A percentile compares a stretch with the other conserved stretches of the same genome.
Evolutionary conservation across 2,329 filamentous ascomycete genomes (phyloP).

Genomic region (Cytospora chrysosperma): DNA sequence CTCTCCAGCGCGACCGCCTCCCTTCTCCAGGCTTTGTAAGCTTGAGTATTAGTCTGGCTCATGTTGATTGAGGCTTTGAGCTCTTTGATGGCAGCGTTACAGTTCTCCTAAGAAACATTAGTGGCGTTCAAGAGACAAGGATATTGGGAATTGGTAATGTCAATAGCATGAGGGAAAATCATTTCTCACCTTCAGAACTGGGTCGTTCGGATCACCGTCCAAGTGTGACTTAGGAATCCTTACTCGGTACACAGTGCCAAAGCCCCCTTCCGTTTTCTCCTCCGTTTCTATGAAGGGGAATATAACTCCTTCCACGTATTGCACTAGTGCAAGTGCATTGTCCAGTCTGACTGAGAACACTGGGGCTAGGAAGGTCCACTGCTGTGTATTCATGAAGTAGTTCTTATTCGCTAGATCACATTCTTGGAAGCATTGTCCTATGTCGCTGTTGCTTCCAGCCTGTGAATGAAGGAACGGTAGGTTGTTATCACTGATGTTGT

Average conservation of each 20-base stretch:
- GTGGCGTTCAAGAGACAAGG: not conserved
- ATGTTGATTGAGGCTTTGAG: not conserved
- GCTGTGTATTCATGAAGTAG: not conserved
- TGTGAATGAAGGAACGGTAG: not conserved
- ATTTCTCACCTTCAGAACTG: not conserved
- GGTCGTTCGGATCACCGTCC: not conserved
- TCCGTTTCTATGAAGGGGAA: not conserved
- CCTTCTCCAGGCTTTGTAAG: not conserved
- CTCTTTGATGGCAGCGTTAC: conserved; percentile 1
- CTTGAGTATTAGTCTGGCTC: not conserved
- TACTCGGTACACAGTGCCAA: not conserved
- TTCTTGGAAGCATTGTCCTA: no score
- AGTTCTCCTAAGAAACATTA: not conserved
- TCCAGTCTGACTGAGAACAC: not conserved
- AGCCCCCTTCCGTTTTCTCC: not conserved
- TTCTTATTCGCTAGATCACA: not conserved
- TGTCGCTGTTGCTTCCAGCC: not conserved
- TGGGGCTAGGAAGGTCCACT: not conserved
- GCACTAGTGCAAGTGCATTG: no score
- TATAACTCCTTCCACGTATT: no score
- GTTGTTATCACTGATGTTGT: not conserved
- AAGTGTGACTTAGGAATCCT: not conserved
- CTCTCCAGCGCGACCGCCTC: not conserved
- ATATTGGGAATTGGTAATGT: no score
- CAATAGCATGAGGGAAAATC: no score